Percentiles rank a stretch among this genome's conserved stretches.
Evolutionary conservation across 345 rosid species (phyloP).

Genomic region (Eutrema yunnanense): DNA sequence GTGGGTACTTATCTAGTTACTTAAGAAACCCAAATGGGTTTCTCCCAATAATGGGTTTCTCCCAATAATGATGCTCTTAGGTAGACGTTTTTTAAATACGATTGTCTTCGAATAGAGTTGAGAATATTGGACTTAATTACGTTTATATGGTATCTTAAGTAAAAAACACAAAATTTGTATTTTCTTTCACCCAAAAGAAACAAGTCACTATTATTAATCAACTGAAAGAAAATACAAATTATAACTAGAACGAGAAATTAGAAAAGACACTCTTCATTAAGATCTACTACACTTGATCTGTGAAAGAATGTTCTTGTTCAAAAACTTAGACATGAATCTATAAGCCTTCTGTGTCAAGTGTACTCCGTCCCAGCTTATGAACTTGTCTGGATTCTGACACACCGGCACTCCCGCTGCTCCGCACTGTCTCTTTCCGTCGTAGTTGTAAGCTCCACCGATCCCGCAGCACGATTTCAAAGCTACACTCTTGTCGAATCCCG

Average conservation of each 20-base stretch:
- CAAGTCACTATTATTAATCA: background rate
- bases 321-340: constrained; percentile 11
- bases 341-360: constrained; percentile 33
- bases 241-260: background rate
- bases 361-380: constrained; percentile 36
- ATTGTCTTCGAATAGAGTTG: too few relatives aligned
- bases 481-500: constrained; percentile 4
- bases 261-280: background rate
- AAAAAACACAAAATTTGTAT: too few relatives aligned
- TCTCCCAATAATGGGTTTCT: too few relatives aligned
- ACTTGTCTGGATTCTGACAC: constrained; percentile 20
- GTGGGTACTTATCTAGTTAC: too few relatives aligned
- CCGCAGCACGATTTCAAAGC: constrained; percentile 29
- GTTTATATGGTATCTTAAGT: too few relatives aligned
- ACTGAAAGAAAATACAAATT: background rate
- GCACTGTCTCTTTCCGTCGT: constrained; percentile 1
- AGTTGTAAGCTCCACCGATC: constrained; percentile 28
- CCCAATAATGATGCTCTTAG: too few relatives aligned
- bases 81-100: too few relatives aligned
- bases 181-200: background rate
- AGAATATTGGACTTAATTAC: too few relatives aligned
- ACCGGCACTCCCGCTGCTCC: constrained; percentile 25
- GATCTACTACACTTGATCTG: background rate
- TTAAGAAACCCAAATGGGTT: too few relatives aligned
- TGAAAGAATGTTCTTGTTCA: constrained; percentile 16